Evolutionary conservation across 208 protist genomes (phyloP), one percentile per base, ranked within the genome.

Genomic region (Leishmania braziliensis): DNA sequence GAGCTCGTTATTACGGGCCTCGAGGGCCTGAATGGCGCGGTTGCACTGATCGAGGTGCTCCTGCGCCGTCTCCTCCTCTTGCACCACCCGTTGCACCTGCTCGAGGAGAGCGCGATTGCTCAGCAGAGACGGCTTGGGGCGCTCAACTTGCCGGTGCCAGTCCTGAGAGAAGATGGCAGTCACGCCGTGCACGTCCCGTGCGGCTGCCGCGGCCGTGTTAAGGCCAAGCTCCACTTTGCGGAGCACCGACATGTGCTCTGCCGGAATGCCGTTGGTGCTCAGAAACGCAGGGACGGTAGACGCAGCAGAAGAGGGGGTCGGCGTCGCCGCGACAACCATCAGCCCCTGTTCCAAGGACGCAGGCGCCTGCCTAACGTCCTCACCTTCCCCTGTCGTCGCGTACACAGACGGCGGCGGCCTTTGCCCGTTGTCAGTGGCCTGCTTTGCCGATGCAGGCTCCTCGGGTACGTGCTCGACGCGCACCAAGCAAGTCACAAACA

Each of bases 221-320:
- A 96, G 77, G 70, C 88, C 88, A 33, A 84, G 77, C 63, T 88
- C 90, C n/a, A 94, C 79, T 74, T 89, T 92, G 48, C 93, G 91
- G 20, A 96, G 68, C n/a, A 96, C 73, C 23, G 88, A 83, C 89
- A 96, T 94, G 78, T 94, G 91, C 83, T 92, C 89, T 6, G 84
- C 60, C 1, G 90, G 88, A n/a, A 95, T 84, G 16, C 91, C 93
- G 53, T 56, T 51, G 26, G 81, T 50, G 46, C 82, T 86, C 48
- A 86, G 29, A 58, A 82, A 86, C 46, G 77, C 81, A 0, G 80
- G 73, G 33, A 84, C 71, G 72, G 75, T 50, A 50, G 81, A 71
- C 2, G 48, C 29, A 23, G 63, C 39, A 33, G n/a, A n/a, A 53
- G 39, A 43, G n/a, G 33, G 60, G 29, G 53, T 5, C 23, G 3